Percentiles rank a stretch among this genome's conserved stretches.
Conservation (phyloP, 352 stramenopile genomes). For the Plasmopara viticola region DNA sequence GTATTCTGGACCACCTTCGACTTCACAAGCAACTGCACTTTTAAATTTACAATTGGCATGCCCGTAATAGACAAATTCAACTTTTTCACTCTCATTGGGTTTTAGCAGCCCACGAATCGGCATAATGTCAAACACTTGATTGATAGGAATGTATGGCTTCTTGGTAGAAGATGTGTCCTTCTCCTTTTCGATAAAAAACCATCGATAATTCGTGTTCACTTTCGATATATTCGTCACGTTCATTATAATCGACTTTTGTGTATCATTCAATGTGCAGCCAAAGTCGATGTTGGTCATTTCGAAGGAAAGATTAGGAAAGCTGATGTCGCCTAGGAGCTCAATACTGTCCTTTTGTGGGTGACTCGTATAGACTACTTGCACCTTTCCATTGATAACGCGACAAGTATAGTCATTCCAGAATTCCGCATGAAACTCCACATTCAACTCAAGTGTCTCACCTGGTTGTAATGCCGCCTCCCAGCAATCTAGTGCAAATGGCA, state of each 20-base stretch:
- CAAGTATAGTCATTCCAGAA: conserved; percentile 89
- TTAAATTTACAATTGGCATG: conserved; percentile 90
- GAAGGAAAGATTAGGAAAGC: conserved; percentile 93
- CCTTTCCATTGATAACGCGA: conserved; percentile 79
- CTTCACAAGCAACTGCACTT: conserved; percentile 85
- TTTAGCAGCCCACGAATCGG: conserved; percentile 84
- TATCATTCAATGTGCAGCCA: conserved; percentile 94
- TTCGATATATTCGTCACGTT: conserved; percentile 88
- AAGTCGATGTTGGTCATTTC: conserved; percentile 89
- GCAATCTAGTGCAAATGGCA: conserved; percentile 89
- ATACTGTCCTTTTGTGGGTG: conserved; percentile 90
- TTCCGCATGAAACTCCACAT: conserved; percentile 91
- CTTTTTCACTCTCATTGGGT: conserved; percentile 84
- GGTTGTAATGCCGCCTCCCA: conserved; percentile 87
- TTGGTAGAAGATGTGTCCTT: conserved; percentile 56
- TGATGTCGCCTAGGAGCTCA: conserved; percentile 87
- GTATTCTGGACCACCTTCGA: conserved; percentile 92
- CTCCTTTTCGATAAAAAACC: conserved; percentile 93
- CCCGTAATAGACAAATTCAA: conserved; percentile 93
- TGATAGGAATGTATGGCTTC: conserved; percentile 86
- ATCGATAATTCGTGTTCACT: conserved; percentile 84
- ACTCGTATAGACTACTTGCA: conserved; percentile 77
- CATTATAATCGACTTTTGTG: conserved; percentile 83
- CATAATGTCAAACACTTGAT: conserved; percentile 93
- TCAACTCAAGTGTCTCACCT: conserved; percentile 66